These are phyloP conservation scores for Geotrichum phurueaensis DNA, from an alignment of 1,139 yeast species.

Conservation along the genomic window DNA sequence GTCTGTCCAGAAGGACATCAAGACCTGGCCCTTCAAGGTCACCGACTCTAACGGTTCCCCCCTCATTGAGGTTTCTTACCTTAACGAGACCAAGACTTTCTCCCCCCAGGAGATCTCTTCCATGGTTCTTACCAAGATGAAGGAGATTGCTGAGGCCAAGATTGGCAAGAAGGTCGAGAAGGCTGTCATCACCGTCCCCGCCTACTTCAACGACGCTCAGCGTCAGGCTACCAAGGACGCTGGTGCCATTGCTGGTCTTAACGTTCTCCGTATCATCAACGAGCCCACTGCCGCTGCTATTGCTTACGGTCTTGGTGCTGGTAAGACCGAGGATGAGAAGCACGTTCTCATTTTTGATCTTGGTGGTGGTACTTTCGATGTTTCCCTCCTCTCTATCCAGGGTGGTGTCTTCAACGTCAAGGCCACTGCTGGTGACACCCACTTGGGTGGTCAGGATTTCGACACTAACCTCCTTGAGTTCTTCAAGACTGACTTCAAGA, in stretches of 20 bases:
- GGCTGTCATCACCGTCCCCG: constrained; percentile 95
- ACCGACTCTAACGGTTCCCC: constrained; percentile 83
- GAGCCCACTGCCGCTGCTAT: constrained; percentile 98
- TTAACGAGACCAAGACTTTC: constrained; percentile 88
- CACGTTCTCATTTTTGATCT: constrained; percentile 87
- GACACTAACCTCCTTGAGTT: constrained; percentile 75
- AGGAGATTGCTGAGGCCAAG: constrained; percentile 94
- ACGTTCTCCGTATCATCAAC: constrained; percentile 93
- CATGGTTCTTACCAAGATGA: constrained; percentile 91
- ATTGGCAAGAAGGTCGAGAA: constrained; percentile 89
- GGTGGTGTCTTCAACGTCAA: constrained; percentile 95
- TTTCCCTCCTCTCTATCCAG: constrained; percentile 82
- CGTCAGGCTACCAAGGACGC: constrained; percentile 99
- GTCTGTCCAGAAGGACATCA: constrained; percentile 90
- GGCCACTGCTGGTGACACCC: constrained; percentile 74
- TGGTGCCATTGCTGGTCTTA: constrained; percentile 94
- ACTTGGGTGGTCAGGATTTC: constrained; percentile 47
- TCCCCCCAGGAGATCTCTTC: constrained; percentile 97
- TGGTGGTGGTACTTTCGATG: constrained; percentile 99
- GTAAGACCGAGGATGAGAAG: constrained; percentile 69
- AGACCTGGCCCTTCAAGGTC: constrained; percentile 97
- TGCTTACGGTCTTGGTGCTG: constrained; percentile 97
- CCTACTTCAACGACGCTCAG: constrained; percentile 95
- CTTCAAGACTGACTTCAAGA: constrained; percentile 77
- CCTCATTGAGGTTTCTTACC: constrained; percentile 85